Base-by-base conservation (phyloP, 2,329 filamentous ascomycete genomes). In the Xylaria sp. region DNA sequence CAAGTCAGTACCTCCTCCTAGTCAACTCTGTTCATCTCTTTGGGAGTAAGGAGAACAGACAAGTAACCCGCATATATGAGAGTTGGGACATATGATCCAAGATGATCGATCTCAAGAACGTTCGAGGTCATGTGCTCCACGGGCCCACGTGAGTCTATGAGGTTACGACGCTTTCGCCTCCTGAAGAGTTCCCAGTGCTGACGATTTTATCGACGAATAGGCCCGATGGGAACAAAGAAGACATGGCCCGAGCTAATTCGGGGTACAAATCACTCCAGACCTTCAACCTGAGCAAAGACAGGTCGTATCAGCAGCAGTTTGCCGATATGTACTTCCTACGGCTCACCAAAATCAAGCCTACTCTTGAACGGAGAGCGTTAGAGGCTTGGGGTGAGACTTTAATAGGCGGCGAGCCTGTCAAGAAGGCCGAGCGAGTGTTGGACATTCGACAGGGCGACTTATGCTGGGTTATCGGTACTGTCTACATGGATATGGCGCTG, bases 321-420 rank as follows among this genome's bases (percentile, higher is more conserved):
- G 91, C 89, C 63, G 94, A 99, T 75, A 93, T 97, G 85, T 99
- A 99, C 80, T 99, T 97, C 72, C 74, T 97, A 67, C 89, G 94
- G 10, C 82, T 99, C 23, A 86, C 91, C 44, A 89, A 90, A 75
- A 84, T 99, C 73, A 97, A 93, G 76, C 90, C 92, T 8, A 82
- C 84, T 0, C 89, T 96, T 0, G 90, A 96, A 68, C 76, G 83
- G 63, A 81, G 90, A 54, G 93, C 92, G 0, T 75, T 78, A 13
- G 85, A 87, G 39, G 85, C 88, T 5, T 99, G 94, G 91, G 81
- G 84, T 52, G 88, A 84, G 55, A 88, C 91, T 57, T 83, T 88
- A 71, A 86, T 97, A 66, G 90, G 84, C 5, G 90, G 86, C 44
- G 91, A 96, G 72, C 79, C 79, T 59, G 91, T 91, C 9, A 83